phyloP scores from a whole-genome alignment of 2,329 filamentous ascomycete species.

The Harringtonia aguacate region DNA sequence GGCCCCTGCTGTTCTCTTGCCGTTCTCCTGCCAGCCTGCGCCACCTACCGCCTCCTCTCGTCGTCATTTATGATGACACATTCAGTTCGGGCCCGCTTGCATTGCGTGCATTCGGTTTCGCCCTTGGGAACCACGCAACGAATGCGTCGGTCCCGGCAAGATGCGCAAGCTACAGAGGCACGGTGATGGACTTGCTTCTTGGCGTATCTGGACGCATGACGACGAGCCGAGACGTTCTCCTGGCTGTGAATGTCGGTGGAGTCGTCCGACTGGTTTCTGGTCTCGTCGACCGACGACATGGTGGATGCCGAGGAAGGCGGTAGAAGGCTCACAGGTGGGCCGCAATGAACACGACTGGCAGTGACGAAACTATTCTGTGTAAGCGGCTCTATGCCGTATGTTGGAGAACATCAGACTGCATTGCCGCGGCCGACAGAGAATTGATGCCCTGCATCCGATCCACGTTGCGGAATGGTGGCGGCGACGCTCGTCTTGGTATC shows the following conservation, averaged over 20 bases:
- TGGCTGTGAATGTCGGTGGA: slow-evolving; percentile 18
- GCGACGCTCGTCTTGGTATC: no score
- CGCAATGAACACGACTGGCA: slow-evolving; percentile 11
- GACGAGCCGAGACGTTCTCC: slow-evolving; percentile 23
- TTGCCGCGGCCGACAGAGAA: no score
- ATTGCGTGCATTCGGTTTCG: slow-evolving; percentile 39
- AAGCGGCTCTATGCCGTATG: no score
- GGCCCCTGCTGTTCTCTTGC: no score
- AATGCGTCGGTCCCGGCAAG: slow-evolving; percentile 34
- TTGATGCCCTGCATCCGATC: no score
- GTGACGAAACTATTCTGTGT: no score
- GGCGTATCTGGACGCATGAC: slow-evolving; percentile 13
- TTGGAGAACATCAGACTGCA: no score
- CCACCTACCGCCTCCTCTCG: slow-evolving; percentile 38
- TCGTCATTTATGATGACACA: slow-evolving; percentile 49
- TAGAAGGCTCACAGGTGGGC: not conserved
- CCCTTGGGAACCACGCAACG: slow-evolving; percentile 44
- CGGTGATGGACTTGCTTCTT: slow-evolving; percentile 31
- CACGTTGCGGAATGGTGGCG: no score
- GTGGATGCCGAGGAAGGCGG: not conserved
- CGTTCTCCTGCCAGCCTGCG: no score
- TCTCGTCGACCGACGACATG: not conserved
- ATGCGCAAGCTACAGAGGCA: slow-evolving; percentile 44
- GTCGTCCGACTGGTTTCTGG: slow-evolving; percentile 10
- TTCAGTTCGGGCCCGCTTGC: slow-evolving; percentile 35